Evolutionary conservation across 495 filamentous ascomycete genomes (phyloP).

Genomic region (Corynascus novoguineensis): DNA sequence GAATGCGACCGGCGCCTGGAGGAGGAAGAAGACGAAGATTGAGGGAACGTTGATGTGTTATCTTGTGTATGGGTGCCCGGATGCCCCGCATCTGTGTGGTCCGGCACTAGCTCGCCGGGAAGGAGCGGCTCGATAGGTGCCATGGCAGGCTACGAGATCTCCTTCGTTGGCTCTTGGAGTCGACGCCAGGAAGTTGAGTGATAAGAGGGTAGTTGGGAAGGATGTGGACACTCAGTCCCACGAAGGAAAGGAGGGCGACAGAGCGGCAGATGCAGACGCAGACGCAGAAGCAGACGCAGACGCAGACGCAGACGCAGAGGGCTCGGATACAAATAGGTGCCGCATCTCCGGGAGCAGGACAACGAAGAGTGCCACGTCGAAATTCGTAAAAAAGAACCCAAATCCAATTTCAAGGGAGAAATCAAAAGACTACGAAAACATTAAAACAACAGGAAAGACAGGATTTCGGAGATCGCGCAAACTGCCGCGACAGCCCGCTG

Average conservation of each 20-base stretch:
- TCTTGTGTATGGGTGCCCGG: neutral
- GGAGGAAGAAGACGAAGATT: conserved; percentile 3
- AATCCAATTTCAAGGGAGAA: too few relatives aligned
- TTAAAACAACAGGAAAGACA: neutral
- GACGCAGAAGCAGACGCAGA: neutral
- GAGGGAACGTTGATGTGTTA: too few relatives aligned
- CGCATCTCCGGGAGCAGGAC: conserved; percentile 1
- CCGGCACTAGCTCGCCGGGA: conserved; percentile 25
- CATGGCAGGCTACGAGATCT: conserved; percentile 11
- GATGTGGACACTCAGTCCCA: conserved; percentile 3
- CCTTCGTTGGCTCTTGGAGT: neutral
- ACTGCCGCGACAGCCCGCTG: neutral
- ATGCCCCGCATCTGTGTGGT: neutral
- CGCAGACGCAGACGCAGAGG: too few relatives aligned
- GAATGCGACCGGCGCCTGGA: conserved; percentile 20
- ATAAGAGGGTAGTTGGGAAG: neutral
- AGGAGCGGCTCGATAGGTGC: conserved; percentile 30
- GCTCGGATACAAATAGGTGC: too few relatives aligned
- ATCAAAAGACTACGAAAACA: neutral
- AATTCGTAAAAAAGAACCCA: too few relatives aligned
- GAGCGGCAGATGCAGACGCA: neutral
- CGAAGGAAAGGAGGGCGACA: conserved; percentile 1
- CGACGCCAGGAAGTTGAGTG: too few relatives aligned
- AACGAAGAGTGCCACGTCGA: neutral
- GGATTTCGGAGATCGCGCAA: neutral